phyloP scores from a whole-genome alignment of 768 basidiomycete genomes.

The Candolleomyces aberdarensis region DNA sequence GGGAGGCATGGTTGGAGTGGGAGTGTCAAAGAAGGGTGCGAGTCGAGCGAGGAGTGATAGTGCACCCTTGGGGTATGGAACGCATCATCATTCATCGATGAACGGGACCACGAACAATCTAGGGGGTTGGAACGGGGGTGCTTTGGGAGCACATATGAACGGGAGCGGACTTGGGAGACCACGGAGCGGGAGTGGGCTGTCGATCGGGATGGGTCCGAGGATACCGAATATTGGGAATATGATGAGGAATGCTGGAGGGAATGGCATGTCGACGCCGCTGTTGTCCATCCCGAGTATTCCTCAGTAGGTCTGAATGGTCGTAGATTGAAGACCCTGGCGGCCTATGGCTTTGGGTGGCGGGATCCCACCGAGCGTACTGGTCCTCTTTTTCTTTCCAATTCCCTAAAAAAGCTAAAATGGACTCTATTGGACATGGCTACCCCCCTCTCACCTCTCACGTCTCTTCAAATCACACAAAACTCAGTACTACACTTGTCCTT shows the following conservation, averaged over 20 bases:
- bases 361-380: too few species aligned
- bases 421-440: too few species aligned
- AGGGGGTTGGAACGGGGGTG: slow-evolving; percentile 20
- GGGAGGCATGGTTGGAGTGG: slow-evolving; percentile 7
- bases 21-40: slow-evolving; percentile 35
- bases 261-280: slow-evolving; percentile 7
- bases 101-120: slow-evolving; percentile 13
- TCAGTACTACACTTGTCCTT: too few species aligned
- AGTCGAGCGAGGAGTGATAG: slow-evolving; percentile 67
- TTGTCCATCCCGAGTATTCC: slow-evolving; percentile 19
- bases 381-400: too few species aligned
- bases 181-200: slow-evolving; percentile 44
- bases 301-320: neutral
- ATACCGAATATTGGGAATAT: slow-evolving; percentile 31
- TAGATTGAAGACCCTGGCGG: too few species aligned
- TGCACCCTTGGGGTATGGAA: slow-evolving; percentile 57
- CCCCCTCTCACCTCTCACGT: too few species aligned
- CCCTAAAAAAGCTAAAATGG: too few species aligned
- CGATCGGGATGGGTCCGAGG: slow-evolving; percentile 23
- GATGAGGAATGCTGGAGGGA: slow-evolving; percentile 20
- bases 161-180: slow-evolving; percentile 35
- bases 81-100: slow-evolving; percentile 3
- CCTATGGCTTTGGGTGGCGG: too few species aligned
- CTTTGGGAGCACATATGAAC: slow-evolving; percentile 10
- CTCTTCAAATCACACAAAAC: too few species aligned